Evolutionary conservation across 371 early-diverging fungal genomes (phyloP).

Genomic region (Mucor circinelloides): DNA sequence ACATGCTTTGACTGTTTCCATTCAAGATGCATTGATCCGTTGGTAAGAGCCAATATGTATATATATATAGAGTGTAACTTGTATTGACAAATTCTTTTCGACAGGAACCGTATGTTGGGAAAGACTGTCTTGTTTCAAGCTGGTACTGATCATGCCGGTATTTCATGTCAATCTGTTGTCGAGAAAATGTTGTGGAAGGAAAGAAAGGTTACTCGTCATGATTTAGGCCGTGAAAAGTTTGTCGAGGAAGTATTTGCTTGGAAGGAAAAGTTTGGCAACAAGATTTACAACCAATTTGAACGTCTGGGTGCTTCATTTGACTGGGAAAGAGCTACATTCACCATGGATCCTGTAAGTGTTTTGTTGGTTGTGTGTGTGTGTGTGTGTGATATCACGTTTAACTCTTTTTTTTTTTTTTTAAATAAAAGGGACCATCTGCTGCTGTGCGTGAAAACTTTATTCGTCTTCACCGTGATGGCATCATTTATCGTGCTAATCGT

Average conservation of each 20-base stretch:
- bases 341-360: slow-evolving; percentile 84
- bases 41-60: slow-evolving; percentile 57
- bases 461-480: slow-evolving; percentile 93
- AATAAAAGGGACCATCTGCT: slow-evolving; percentile 23
- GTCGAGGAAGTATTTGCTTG: slow-evolving; percentile 95
- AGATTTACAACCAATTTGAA: slow-evolving; percentile 92
- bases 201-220: slow-evolving; percentile 84
- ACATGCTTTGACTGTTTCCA: slow-evolving; percentile 96
- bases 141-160: slow-evolving; percentile 99
- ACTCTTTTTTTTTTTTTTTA: not conserved
- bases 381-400: too few relatives aligned
- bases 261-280: slow-evolving; percentile 90
- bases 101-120: slow-evolving; percentile 96
- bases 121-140: slow-evolving; percentile 95
- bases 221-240: slow-evolving; percentile 94
- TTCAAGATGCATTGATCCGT: slow-evolving; percentile 97
- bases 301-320: slow-evolving; percentile 96
- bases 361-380: too few relatives aligned
- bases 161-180: slow-evolving; percentile 98
- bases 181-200: slow-evolving; percentile 94
- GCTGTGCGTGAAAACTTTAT: slow-evolving; percentile 98
- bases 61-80: not conserved
- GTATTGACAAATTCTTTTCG: not conserved
- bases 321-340: slow-evolving; percentile 94
- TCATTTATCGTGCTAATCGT: slow-evolving; percentile 96